These are phyloP conservation scores for Apophysomyces sp. DNA, from an alignment of 371 early-diverging fungal species.

Conservation along the genomic window DNA sequence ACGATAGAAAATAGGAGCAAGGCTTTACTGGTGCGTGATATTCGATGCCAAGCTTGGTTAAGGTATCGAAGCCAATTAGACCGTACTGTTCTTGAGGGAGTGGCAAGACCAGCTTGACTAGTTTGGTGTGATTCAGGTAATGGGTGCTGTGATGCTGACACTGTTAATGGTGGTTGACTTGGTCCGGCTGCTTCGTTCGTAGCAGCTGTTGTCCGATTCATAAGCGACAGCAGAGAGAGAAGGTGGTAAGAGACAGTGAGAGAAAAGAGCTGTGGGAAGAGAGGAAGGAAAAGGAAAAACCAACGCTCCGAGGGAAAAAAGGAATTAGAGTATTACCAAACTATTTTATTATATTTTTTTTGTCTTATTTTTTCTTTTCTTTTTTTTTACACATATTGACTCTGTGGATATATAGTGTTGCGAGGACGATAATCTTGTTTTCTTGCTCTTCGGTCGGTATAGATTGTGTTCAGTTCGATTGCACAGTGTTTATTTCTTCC, in stretches of 20 bases:
- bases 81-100: slow-evolving; percentile 10
- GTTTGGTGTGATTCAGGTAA: not conserved
- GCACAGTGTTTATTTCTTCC: not conserved
- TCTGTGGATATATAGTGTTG: not conserved
- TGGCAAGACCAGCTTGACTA: not conserved
- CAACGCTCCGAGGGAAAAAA: not conserved
- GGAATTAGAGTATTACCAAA: no score
- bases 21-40: slow-evolving; percentile 17
- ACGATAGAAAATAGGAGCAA: slow-evolving; percentile 1
- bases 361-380: not conserved
- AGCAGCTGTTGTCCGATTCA: not conserved
- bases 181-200: not conserved
- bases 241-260: not conserved
- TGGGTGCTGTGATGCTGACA: not conserved
- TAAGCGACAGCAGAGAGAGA: not conserved
- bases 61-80: slow-evolving; percentile 8
- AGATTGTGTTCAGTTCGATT: not conserved
- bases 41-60: slow-evolving; percentile 14
- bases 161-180: not conserved
- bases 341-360: no score
- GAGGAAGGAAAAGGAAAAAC: not conserved
- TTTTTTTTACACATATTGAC: not conserved
- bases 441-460: not conserved
- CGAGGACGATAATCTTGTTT: not conserved
- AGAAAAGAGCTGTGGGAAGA: not conserved